Evolutionary conservation across 208 protist genomes (phyloP).

Genomic region (Porcisia hertigi): DNA sequence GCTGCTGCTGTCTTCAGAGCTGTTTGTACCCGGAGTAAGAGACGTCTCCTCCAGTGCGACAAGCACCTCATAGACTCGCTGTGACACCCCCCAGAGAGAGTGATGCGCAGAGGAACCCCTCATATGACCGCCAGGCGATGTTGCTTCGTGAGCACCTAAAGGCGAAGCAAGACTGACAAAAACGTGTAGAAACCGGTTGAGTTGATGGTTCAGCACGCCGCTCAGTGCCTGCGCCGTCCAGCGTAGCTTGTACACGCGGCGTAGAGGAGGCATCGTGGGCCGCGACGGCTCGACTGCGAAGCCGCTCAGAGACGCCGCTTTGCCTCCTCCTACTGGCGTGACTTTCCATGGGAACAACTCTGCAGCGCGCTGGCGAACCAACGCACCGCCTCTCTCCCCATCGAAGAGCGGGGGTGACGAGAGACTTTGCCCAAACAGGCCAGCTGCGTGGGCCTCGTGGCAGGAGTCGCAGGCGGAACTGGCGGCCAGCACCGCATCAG

Average conservation of each 20-base stretch:
- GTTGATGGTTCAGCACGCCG: conserved; percentile 37
- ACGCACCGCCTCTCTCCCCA: not conserved
- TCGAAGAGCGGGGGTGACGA: not conserved
- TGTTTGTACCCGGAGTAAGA: conserved; percentile 8
- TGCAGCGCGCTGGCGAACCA: not conserved
- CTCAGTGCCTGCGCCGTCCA: conserved; percentile 43
- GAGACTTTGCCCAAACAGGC: not conserved
- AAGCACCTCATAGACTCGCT: conserved; percentile 33
- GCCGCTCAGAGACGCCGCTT: not conserved
- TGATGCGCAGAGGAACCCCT: not conserved
- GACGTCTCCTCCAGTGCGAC: conserved; percentile 52
- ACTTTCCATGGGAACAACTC: not conserved
- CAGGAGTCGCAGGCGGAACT: not conserved
- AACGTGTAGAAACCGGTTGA: conserved; percentile 68
- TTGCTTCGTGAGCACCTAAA: conserved; percentile 9
- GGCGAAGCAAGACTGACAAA: conserved; percentile 70
- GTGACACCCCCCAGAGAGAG: not conserved
- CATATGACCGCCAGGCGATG: not conserved
- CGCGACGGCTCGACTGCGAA: not conserved
- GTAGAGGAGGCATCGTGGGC: conserved; percentile 35
- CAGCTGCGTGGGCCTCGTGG: not conserved
- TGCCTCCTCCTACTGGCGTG: not conserved
- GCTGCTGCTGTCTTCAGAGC: conserved; percentile 4
- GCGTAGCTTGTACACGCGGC: conserved; percentile 45
- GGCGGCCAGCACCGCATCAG: not conserved